A percentile compares a stretch with the other conserved stretches of the same genome.
Conservation (phyloP, 1,139 yeast species). For the Geotrichum histeridarum region DNA sequence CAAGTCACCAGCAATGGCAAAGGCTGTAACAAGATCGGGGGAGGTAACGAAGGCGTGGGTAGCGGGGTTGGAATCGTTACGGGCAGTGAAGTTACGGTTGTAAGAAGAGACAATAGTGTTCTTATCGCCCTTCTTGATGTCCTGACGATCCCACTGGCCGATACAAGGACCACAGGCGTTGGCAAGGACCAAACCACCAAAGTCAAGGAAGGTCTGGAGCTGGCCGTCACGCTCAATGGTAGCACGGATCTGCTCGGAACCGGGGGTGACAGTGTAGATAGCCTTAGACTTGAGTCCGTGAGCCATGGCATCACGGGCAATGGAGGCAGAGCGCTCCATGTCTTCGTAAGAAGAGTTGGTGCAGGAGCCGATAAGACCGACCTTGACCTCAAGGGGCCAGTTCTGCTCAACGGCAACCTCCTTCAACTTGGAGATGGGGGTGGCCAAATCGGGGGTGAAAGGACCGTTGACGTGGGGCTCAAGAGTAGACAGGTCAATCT, state of each 20-base stretch:
- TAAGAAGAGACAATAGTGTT: constrained; percentile 97
- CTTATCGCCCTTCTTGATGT: constrained; percentile 94
- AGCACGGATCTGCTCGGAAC: constrained; percentile 98
- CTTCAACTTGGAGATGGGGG: constrained; percentile 90
- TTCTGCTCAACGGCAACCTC: constrained; percentile 80
- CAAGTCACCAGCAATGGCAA: constrained; percentile 94
- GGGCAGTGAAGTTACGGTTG: constrained; percentile 98
- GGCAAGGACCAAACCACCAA: constrained; percentile 93
- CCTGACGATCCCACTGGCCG: constrained; percentile 99
- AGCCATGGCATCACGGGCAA: constrained; percentile 81
- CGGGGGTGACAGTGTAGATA: constrained; percentile 93
- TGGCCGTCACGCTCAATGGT: constrained; percentile 97
- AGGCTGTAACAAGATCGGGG: constrained; percentile 95
- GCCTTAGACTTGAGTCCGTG: constrained; percentile 91
- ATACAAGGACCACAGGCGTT: constrained; percentile 99
- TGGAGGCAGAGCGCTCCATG: constrained; percentile 95
- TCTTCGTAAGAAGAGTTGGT: constrained; percentile 99
- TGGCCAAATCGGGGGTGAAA: constrained; percentile 98
- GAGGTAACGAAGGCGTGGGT: constrained; percentile 98
- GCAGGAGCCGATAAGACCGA: constrained; percentile 97
- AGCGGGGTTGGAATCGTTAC: constrained; percentile 98
- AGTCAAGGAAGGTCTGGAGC: constrained; percentile 80
- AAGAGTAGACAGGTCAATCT: constrained; percentile 87
- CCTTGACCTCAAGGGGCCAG: constrained; percentile 94
- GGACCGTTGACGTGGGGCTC: constrained; percentile 99